Percentiles rank a stretch among this genome's conserved stretches.
These are phyloP conservation scores for Cenchrus purpureus DNA, from an alignment of 176 grass and related monocot species.

Conservation along the genomic window DNA sequence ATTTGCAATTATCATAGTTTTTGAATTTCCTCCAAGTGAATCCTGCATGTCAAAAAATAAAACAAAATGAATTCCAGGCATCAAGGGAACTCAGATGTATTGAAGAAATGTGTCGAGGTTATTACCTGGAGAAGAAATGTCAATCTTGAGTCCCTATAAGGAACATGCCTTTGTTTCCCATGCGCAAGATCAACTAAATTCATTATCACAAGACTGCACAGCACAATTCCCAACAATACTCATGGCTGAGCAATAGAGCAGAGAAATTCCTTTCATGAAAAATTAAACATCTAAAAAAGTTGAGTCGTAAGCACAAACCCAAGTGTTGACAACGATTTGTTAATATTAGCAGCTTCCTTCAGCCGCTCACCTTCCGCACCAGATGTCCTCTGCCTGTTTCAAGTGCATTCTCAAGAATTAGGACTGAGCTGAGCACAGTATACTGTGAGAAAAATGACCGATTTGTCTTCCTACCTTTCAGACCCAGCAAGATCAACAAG, in stretches of 20 bases:
- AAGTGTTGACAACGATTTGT: conserved; percentile 97
- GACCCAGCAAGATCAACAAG: conserved; percentile 97
- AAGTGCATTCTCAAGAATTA: conserved; percentile 47
- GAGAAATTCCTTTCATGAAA: background rate
- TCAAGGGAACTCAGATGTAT: conserved; percentile 28
- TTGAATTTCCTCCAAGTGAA: conserved; percentile 96
- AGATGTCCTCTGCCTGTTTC: conserved; percentile 90
- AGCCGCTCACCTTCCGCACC: conserved; percentile 96
- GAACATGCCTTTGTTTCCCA: conserved; percentile 91
- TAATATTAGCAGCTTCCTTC: conserved; percentile 95
- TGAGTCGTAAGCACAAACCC: conserved; percentile 50
- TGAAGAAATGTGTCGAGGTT: conserved; percentile 32
- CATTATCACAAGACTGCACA: conserved; percentile 98
- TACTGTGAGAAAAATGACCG: background rate
- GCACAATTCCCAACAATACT: conserved; percentile 36
- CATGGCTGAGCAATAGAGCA: conserved; percentile 1
- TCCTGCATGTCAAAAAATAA: conserved; percentile 53
- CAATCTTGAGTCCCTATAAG: conserved; percentile 96
- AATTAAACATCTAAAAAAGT: conserved; percentile 30
- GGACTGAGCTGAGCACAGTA: conserved; percentile 1
- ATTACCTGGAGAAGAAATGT: conserved; percentile 98
- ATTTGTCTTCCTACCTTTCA: conserved; percentile 64
- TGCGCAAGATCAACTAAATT: conserved; percentile 84
- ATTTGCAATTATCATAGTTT: conserved; percentile 99
- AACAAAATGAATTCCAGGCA: conserved; percentile 36